Evolutionary conservation across 768 basidiomycete species (phyloP), one percentile per base, ranked within the genome.

Genomic region (Pleurotus tuber-regium): DNA sequence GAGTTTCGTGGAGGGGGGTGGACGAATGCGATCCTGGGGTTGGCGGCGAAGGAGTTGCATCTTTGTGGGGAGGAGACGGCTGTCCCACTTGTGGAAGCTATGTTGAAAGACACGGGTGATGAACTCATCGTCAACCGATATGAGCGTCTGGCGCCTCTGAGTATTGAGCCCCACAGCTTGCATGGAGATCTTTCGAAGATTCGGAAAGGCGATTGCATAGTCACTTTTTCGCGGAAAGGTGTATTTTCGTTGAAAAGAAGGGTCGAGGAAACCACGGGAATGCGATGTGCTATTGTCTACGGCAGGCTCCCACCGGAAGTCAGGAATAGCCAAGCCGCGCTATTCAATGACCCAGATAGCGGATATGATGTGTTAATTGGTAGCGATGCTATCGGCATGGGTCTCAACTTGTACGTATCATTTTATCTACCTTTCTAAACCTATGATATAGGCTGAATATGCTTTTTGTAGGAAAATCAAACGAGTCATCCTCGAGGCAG

Each of bases 381-480:
- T 1, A 94, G 90, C 59, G 97, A 99, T 61, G 93, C 94, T 0
- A 86, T 98, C 43, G 94, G 97, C 1, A 95, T 99, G 93, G 97
- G 97, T 0, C 76, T 99, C 18, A 98, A 99, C 63, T 69, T 99
- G 97, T 98, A 65, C 38, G 89, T 72, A 3, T 30, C 16, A 11
- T 33, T n/a, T 49, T 50, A 51, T 30, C 7, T 41, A 47, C 58
- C 23, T 1, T 31, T 21, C 7, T 42, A 36, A 4, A 6, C 47
- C 52, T 26, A 38, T 54, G 26, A 11, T 30, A n/a, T 8, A 33
- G 2, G 36, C 31, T 40, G 24, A 41, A 35, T 28, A 54, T 31
- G 33, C n/a, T 24, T 31, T 47, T 40, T 38, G 2, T 60, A 98
- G 95, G 29, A 94, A 92, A 76, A 98, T 98, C 69, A 86, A 86